Evolutionary conservation across 176 grass and related monocot species (phyloP).

Genomic region (Zizania latifolia): DNA sequence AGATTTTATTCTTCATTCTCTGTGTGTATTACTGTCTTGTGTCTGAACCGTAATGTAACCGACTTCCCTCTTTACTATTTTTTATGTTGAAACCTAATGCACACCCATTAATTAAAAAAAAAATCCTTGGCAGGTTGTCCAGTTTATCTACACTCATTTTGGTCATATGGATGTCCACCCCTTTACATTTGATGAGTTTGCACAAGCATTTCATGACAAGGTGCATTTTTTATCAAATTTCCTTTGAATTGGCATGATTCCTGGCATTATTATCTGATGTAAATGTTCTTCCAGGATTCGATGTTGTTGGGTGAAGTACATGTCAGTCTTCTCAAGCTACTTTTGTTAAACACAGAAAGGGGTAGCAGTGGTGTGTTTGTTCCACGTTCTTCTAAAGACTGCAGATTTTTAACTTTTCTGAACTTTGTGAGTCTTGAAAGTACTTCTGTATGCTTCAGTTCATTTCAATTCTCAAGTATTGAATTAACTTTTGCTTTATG

Average conservation of each 20-base stretch:
- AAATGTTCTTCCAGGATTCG: conserved; percentile 70
- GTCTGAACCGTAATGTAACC: background rate
- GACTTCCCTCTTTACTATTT: background rate
- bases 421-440: conserved; percentile 78
- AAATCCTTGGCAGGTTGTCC: conserved; percentile 59
- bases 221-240: conserved; percentile 28
- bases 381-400: conserved; percentile 68
- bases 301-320: conserved; percentile 79
- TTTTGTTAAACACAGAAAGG: conserved; percentile 58
- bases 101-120: conserved; percentile 25
- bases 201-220: conserved; percentile 93
- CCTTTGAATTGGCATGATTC: conserved; percentile 7
- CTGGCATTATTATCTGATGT: conserved; percentile 13
- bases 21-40: background rate
- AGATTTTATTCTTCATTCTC: background rate
- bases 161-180: conserved; percentile 49
- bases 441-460: conserved; percentile 6
- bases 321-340: conserved; percentile 73
- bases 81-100: background rate
- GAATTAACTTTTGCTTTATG: background rate
- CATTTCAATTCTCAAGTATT: background rate
- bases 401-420: conserved; percentile 70
- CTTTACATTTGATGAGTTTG: conserved; percentile 94
- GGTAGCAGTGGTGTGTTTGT: conserved; percentile 38
- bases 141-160: conserved; percentile 65